phyloP scores from a whole-genome alignment of 139 green algal species.

The Astrephomene gubernaculifera region DNA sequence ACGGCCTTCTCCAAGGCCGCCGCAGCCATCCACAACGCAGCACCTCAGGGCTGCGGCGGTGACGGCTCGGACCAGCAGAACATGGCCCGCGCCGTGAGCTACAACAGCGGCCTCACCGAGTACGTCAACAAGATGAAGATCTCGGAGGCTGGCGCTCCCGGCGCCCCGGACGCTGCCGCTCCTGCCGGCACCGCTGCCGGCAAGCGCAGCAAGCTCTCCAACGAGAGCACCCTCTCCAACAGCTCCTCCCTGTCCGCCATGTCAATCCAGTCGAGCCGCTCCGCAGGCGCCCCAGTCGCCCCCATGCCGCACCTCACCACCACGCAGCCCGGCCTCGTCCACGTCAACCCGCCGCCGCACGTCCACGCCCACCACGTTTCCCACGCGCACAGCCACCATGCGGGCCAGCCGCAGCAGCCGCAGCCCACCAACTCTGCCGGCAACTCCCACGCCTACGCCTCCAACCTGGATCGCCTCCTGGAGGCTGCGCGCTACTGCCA shows the following conservation, averaged over 20 bases:
- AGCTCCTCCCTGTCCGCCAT: constrained; percentile 12
- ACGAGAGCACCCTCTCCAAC: constrained; percentile 22
- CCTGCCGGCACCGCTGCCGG: neutral
- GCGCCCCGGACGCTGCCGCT: neutral
- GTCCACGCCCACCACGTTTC: neutral
- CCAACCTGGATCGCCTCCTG: constrained; percentile 53
- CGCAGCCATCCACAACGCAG: neutral
- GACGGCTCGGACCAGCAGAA: neutral
- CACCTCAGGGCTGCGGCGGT: neutral
- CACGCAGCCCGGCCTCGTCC: neutral
- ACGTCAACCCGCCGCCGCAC: constrained; percentile 7
- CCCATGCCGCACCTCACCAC: constrained; percentile 31
- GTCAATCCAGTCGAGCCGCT: constrained; percentile 26
- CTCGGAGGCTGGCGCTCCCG: constrained; percentile 17
- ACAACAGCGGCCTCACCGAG: constrained; percentile 44
- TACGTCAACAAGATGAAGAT: constrained; percentile 58
- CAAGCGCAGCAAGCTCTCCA: constrained; percentile 48
- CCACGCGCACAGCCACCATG: neutral
- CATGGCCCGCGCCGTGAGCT: constrained; percentile 19
- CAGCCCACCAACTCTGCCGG: constrained; percentile 15
- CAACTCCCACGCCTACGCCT: constrained; percentile 41
- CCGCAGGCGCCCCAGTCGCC: constrained; percentile 18
- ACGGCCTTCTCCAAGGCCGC: constrained; percentile 41
- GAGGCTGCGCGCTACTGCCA: constrained; percentile 45
- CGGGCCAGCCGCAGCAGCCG: neutral